These are phyloP conservation scores for Phanerodontia chrysosporium DNA, from an alignment of 768 basidiomycete genomes.

Conservation along the genomic window DNA sequence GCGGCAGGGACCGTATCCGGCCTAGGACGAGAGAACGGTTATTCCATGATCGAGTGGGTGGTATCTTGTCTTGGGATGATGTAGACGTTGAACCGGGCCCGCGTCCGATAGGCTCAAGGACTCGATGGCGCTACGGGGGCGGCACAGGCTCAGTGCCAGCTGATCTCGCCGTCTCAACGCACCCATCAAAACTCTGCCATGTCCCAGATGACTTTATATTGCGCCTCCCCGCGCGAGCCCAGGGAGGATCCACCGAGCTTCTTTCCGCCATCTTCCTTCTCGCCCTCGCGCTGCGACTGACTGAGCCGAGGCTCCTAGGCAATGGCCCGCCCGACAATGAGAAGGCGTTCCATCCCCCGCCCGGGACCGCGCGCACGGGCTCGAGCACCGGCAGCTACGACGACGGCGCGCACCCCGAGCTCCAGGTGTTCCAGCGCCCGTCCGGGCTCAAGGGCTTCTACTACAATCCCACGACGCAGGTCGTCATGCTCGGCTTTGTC, in stretches of 20 bases:
- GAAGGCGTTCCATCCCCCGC: neutral
- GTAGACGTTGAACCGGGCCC: neutral
- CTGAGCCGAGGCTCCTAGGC: neutral
- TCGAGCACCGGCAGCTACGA: slow-evolving; percentile 1
- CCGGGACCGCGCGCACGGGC: neutral
- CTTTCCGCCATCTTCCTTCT: neutral
- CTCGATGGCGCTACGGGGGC: neutral
- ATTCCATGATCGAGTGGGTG: neutral
- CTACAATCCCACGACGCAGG: slow-evolving; percentile 54
- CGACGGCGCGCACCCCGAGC: slow-evolving; percentile 9
- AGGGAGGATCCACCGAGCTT: neutral
- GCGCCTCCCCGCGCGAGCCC: neutral
- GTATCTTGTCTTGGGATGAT: neutral
- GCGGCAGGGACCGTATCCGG: neutral
- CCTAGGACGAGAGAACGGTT: neutral
- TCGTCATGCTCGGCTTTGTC: slow-evolving; percentile 63
- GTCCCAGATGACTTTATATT: neutral
- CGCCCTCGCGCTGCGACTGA: neutral
- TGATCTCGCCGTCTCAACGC: slow-evolving; percentile 1
- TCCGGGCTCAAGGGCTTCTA: slow-evolving; percentile 53
- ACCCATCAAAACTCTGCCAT: slow-evolving; percentile 6
- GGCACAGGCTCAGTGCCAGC: neutral
- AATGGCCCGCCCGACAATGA: neutral
- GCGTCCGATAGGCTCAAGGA: neutral
- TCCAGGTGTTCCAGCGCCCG: slow-evolving; percentile 40